Base-by-base conservation (phyloP, 129 eudicot species). In the Saposhnikovia divaricata region DNA sequence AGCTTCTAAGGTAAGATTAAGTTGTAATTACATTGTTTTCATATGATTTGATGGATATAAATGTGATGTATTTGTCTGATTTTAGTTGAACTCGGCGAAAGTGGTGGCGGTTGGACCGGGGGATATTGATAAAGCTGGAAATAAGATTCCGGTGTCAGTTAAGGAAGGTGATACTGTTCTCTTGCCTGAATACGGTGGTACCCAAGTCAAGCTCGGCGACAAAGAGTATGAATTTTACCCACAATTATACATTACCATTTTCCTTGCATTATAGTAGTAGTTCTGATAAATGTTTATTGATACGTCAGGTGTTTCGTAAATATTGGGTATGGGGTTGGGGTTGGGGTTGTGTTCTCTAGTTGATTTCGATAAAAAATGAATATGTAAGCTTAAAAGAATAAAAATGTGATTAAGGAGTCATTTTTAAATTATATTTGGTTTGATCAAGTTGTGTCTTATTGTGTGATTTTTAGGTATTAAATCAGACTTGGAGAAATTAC, bases 111-210 rank as follows among this genome's bases (percentile, higher is more conserved):
- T 91, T 21, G 98, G 98, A 1, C 93, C 97, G 0, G 98, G 98
- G 3, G 28, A 59, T 25, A 83, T 78, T 51, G 92, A 88, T 72
- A 88, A 73, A 38, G 48, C 83, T 0, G 98, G 98, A 39, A 91
- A 88, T 69, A 42, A 68, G n/a, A 84, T 93, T 31, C 97, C 96
- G 3, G 90, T 87, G 7, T 79, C 79, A 71, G 90, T 93, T 1
- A 93, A 91, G 85, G 97, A 93, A 88, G 98, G 98, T 5, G 98
- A 93, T 66, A 91, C 93, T 14, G 98, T 93, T 55, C 90, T 93
- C 16, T 87, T 93, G 88, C 97, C 97, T 57, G 98, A 93, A 44
- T 93, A 91, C 31, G 98, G 97, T 42, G 98, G 98, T 43, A 84
- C 88, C 42, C 85, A 91, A 85, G 90, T 93, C 3, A 91, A 91